Base-by-base conservation (phyloP, 23 red algal genomes). In the Pyropia haitanensis region DNA sequence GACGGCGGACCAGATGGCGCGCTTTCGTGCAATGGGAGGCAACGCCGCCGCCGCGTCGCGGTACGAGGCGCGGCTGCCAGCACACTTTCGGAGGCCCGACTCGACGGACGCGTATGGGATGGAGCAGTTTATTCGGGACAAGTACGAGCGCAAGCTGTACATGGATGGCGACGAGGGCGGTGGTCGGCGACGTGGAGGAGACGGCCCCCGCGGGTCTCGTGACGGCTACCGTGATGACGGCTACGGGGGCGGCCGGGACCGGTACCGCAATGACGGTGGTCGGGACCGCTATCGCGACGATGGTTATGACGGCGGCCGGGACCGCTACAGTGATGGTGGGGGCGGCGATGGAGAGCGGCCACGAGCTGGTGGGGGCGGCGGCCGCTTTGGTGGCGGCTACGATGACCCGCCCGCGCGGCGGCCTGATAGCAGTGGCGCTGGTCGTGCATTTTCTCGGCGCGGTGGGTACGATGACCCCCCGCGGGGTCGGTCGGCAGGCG, bases 81-180 rank as follows among this genome's bases (percentile, higher is more conserved):
- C 61, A 1, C 70, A 72, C 22, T 96, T 96, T 52, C 66, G 55
- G 0, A 83, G 91, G 33, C 91, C 91, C 17, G 56, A 56, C 26
- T 69, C 83, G 29, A 49, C 63, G 15, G 77, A 96, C 65, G 61
- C 78, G 2, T 53, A 58, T n/a, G 53, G 58, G 34, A 79, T 96
- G 83, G 81, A 88, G 69, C 59, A 65, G 63, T 96, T 88, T 46
- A 96, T 96, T 50, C 69, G 82, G 56, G 84, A 96, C 51, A 96
- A 96, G 72, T 96, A 96, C 52, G 91, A 88, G 56, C 56, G 68
- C 14, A 70, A 75, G 19, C 53, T 72, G 27, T 96, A 76, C 67
- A 84, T 79, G 49, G 78, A 65, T 9, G 48, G 65, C 21, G 71
- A 84, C 18, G 81, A 69, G 23, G 80, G 69, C 15, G 70, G 74